A percentile compares a stretch with the other conserved stretches of the same genome.
Conservation (phyloP, 495 filamentous ascomycete species). For the Tuber indicum region DNA sequence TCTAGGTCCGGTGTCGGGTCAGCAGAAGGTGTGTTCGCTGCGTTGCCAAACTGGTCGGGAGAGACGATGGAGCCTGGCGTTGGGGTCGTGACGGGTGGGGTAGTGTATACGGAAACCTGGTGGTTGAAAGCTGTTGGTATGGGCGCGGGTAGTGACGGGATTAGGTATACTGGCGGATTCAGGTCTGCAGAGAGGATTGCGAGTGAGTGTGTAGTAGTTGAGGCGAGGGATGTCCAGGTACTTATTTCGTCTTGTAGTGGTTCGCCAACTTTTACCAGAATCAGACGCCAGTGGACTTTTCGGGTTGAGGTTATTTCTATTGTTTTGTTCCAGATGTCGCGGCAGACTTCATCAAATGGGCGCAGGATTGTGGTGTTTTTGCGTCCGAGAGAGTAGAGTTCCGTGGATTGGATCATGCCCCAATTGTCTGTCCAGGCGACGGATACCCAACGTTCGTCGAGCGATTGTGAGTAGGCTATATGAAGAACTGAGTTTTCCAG, state of each 20-base stretch:
- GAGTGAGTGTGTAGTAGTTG: constrained; percentile 57
- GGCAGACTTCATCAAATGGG: constrained; percentile 56
- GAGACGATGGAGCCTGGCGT: constrained; percentile 51
- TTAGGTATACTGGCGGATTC: constrained; percentile 43
- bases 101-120: constrained; percentile 48
- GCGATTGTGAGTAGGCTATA: constrained; percentile 73
- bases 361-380: constrained; percentile 54
- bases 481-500: constrained; percentile 80
- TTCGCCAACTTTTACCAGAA: constrained; percentile 64
- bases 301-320: constrained; percentile 63
- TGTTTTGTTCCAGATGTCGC: constrained; percentile 82
- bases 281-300: constrained; percentile 72
- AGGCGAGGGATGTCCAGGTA: constrained; percentile 49
- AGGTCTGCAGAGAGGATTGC: constrained; percentile 54
- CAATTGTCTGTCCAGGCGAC: constrained; percentile 87
- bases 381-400: constrained; percentile 70
- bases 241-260: constrained; percentile 72
- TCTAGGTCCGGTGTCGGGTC: constrained; percentile 53
- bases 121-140: constrained; percentile 47
- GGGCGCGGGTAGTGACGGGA: constrained; percentile 40
- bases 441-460: constrained; percentile 78
- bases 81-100: constrained; percentile 33
- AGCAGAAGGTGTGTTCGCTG: constrained; percentile 52
- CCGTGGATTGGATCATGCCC: constrained; percentile 67
- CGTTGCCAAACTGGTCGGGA: constrained; percentile 51